Percentiles rank a stretch among this genome's conserved stretches.
These are phyloP conservation scores for Lathyrus oleraceus DNA, from an alignment of 306 rosid genomes.

Conservation along the genomic window DNA sequence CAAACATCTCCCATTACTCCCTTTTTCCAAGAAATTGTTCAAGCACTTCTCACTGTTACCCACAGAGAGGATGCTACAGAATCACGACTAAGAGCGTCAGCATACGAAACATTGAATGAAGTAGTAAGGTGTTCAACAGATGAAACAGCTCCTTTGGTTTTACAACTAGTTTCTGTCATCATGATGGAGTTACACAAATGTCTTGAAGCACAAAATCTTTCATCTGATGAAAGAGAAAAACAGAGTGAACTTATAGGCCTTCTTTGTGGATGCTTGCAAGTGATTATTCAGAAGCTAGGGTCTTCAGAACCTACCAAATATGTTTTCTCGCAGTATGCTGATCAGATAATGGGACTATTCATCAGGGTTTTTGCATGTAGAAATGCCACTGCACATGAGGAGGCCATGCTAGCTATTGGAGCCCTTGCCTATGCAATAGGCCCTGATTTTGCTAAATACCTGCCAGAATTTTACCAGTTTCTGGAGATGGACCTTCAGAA, in stretches of 20 bases:
- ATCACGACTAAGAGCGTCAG: constrained; percentile 77
- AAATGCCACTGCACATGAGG: constrained; percentile 94
- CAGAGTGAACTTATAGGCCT: constrained; percentile 78
- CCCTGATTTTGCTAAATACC: constrained; percentile 73
- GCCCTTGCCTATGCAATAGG: constrained; percentile 83
- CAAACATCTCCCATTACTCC: constrained; percentile 72
- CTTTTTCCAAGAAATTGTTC: constrained; percentile 78
- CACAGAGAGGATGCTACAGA: constrained; percentile 86
- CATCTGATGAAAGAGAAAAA: constrained; percentile 83
- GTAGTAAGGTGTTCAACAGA: constrained; percentile 85
- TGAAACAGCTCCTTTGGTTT: constrained; percentile 75
- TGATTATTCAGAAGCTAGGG: constrained; percentile 83
- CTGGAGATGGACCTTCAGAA: constrained; percentile 86
- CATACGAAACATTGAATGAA: constrained; percentile 86
- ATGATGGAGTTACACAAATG: constrained; percentile 82
- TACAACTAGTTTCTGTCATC: constrained; percentile 70
- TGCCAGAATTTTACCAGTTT: constrained; percentile 80
- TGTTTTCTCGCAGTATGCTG: constrained; percentile 71
- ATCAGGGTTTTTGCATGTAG: constrained; percentile 79
- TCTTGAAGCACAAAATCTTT: constrained; percentile 75
- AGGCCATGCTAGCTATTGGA: constrained; percentile 97
- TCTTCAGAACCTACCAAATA: constrained; percentile 72
- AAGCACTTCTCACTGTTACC: constrained; percentile 73
- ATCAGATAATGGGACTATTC: constrained; percentile 82
- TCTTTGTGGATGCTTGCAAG: constrained; percentile 93